Evolutionary conservation across 352 stramenopile genomes (phyloP).

Genomic region (Phytophthora pseudosyringae): DNA sequence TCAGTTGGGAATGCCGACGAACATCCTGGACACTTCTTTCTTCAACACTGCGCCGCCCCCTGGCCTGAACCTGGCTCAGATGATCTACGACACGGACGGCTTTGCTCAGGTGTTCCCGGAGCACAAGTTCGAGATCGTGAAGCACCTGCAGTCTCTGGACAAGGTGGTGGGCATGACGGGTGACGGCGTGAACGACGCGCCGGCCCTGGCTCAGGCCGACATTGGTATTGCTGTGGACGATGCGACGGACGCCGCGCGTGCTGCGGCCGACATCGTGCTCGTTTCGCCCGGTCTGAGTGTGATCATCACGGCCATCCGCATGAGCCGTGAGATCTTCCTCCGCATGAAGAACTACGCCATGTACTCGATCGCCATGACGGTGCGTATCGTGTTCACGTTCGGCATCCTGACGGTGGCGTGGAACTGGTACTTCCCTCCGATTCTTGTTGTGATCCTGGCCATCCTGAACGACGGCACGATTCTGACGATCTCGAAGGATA

Average conservation of each 20-base stretch:
- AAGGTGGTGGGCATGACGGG: slow-evolving; percentile 86
- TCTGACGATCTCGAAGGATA: slow-evolving; percentile 83
- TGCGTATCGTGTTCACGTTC: slow-evolving; percentile 90
- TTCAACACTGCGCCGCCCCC: slow-evolving; percentile 75
- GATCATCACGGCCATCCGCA: slow-evolving; percentile 91
- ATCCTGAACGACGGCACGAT: slow-evolving; percentile 92
- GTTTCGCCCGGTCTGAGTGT: slow-evolving; percentile 86
- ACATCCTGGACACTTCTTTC: slow-evolving; percentile 85
- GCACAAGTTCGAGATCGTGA: slow-evolving; percentile 93
- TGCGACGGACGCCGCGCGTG: slow-evolving; percentile 88
- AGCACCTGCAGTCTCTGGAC: slow-evolving; percentile 88
- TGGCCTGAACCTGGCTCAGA: slow-evolving; percentile 68
- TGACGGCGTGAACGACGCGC: slow-evolving; percentile 94
- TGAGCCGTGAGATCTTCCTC: slow-evolving; percentile 90
- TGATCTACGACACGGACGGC: slow-evolving; percentile 93
- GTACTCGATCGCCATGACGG: slow-evolving; percentile 91
- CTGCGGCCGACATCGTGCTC: slow-evolving; percentile 90
- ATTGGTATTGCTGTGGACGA: slow-evolving; percentile 94
- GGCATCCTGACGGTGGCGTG: slow-evolving; percentile 88
- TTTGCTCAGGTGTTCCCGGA: slow-evolving; percentile 94
- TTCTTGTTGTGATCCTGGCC: slow-evolving; percentile 91
- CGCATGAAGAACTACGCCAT: slow-evolving; percentile 94
- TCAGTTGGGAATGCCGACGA: slow-evolving; percentile 89
- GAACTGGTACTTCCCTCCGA: slow-evolving; percentile 89
- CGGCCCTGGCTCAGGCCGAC: slow-evolving; percentile 88